These are phyloP conservation scores for Phalaenopsis equestris DNA, from an alignment of 106 monocot genomes.

Conservation along the genomic window DNA sequence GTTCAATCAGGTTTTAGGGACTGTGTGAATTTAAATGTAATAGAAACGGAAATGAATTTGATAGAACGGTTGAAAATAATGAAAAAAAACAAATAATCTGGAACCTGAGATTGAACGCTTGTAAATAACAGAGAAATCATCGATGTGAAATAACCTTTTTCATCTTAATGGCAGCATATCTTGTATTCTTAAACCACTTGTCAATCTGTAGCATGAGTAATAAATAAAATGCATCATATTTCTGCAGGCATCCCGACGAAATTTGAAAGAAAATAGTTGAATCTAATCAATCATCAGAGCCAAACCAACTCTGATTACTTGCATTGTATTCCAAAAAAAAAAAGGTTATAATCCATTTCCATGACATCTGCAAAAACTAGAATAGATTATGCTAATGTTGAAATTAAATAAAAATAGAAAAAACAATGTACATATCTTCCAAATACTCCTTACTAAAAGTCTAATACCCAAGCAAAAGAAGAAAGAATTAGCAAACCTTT, in stretches of 20 bases:
- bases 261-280: neutral
- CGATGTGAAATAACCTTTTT: slow-evolving; percentile 42
- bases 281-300: neutral
- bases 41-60: neutral
- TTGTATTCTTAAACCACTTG: slow-evolving; percentile 79
- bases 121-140: neutral
- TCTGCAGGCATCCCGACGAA: neutral
- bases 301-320: neutral
- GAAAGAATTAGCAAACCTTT: too few relatives aligned
- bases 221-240: neutral
- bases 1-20: neutral
- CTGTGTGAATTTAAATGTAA: neutral
- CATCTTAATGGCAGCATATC: slow-evolving; percentile 58
- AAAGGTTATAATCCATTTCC: neutral
- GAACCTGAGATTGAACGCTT: neutral
- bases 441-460: too few relatives aligned
- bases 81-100: neutral
- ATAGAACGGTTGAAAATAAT: neutral
- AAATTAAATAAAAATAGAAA: too few relatives aligned
- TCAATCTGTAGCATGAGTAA: slow-evolving; percentile 30
- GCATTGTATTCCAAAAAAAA: neutral
- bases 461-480: too few relatives aligned
- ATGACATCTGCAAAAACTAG: too few relatives aligned
- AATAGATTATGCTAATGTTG: too few relatives aligned
- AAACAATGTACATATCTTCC: too few relatives aligned